A percentile compares a stretch with the other conserved stretches of the same genome.
These are phyloP conservation scores for Bisporella sp. DNA, from an alignment of 2,329 filamentous ascomycete genomes.

Conservation along the genomic window DNA sequence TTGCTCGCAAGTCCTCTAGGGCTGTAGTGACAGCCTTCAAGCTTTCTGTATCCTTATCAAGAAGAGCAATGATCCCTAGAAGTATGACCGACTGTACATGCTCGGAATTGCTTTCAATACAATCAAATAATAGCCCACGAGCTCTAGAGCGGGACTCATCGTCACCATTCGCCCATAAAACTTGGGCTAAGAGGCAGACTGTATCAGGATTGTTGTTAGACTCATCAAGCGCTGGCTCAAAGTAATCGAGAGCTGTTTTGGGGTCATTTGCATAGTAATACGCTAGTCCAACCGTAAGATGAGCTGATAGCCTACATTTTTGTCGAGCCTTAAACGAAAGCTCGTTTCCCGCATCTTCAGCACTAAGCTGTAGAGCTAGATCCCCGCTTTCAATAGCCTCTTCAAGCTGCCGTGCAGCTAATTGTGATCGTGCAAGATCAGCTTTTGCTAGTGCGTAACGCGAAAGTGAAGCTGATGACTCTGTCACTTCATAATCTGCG, in stretches of 20 bases:
- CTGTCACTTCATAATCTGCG: constrained; percentile 74
- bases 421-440: constrained; percentile 77
- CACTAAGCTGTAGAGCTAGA: constrained; percentile 70
- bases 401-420: constrained; percentile 59
- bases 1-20: constrained; percentile 64
- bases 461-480: constrained; percentile 66
- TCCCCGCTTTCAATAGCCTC: constrained; percentile 74
- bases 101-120: constrained; percentile 64
- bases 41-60: constrained; percentile 73
- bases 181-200: constrained; percentile 80
- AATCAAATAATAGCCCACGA: constrained; percentile 70
- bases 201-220: constrained; percentile 73
- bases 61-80: constrained; percentile 73
- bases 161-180: constrained; percentile 84
- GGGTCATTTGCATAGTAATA: constrained; percentile 64
- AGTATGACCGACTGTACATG: constrained; percentile 77
- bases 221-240: constrained; percentile 73
- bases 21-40: constrained; percentile 76
- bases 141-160: constrained; percentile 69
- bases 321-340: constrained; percentile 57
- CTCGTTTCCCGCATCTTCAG: constrained; percentile 62
- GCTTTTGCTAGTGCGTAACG: constrained; percentile 77
- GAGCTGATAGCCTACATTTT: constrained; percentile 72
- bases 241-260: constrained; percentile 67
- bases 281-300: constrained; percentile 79